A percentile compares a stretch with the other conserved stretches of the same genome.
Evolutionary conservation across 208 protist species (phyloP).

Genomic region (Blastocrithidia nonstop): DNA sequence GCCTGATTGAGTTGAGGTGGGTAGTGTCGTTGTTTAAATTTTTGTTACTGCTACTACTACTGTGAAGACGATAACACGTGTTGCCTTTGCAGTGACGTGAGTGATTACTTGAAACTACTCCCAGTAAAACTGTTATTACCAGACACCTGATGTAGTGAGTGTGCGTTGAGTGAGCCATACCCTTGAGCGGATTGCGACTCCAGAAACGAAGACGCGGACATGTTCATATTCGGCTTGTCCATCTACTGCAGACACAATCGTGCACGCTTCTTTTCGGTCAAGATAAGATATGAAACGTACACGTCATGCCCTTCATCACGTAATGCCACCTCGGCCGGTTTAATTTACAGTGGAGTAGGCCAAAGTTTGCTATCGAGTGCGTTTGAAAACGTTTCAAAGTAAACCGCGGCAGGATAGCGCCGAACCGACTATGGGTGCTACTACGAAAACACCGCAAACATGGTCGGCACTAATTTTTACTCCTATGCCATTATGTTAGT

Average conservation of each 20-base stretch:
- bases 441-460: conserved; percentile 20
- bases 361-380: conserved; percentile 69
- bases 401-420: conserved; percentile 40
- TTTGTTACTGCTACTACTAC: conserved; percentile 6
- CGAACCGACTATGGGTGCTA: conserved; percentile 7
- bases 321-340: conserved; percentile 43
- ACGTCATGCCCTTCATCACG: conserved; percentile 55
- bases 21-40: conserved; percentile 13
- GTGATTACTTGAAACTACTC: conserved; percentile 12
- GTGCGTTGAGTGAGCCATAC: conserved; percentile 74
- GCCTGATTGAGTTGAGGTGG: not conserved
- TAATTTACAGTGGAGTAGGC: conserved; percentile 58
- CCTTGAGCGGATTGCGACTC: conserved; percentile 41
- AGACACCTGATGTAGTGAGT: conserved; percentile 54
- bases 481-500: conserved; percentile 38
- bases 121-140: conserved; percentile 24
- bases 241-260: conserved; percentile 24
- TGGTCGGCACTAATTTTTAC: conserved; percentile 25
- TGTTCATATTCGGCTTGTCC: conserved; percentile 17
- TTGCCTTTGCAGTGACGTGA: not conserved
- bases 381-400: conserved; percentile 59
- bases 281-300: conserved; percentile 59
- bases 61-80: not conserved
- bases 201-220: conserved; percentile 28
- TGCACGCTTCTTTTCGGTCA: conserved; percentile 47